Conservation (phyloP, 2,329 filamentous ascomycete genomes). For the Pseudocercospora musae region DNA sequence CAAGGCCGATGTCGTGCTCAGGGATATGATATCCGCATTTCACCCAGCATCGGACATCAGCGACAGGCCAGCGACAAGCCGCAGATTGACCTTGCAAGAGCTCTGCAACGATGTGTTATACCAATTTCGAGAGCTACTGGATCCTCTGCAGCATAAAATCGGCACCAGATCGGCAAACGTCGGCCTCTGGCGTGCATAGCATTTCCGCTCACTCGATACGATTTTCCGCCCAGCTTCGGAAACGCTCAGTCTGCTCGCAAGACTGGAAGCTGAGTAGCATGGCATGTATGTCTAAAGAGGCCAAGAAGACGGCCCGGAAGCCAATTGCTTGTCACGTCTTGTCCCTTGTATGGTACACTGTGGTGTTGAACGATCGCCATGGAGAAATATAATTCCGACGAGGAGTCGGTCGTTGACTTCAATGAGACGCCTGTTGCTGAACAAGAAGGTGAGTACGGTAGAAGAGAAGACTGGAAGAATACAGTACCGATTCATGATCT, state of each 20-base stretch:
- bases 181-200: not conserved
- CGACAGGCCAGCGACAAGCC: not conserved
- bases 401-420: not conserved
- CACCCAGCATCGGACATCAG: not conserved
- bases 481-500: not conserved
- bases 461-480: not conserved
- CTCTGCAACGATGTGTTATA: not conserved
- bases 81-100: not conserved
- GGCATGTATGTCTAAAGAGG: not conserved
- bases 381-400: not conserved
- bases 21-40: not conserved
- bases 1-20: slow-evolving; percentile 19
- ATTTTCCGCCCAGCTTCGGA: not conserved
- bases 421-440: not conserved
- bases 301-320: not conserved
- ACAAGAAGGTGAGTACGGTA: not conserved
- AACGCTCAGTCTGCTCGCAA: not conserved
- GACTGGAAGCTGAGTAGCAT: not conserved
- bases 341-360: not conserved
- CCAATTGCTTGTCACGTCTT: not conserved
- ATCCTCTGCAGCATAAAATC: not conserved
- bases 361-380: not conserved
- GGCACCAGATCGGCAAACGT: not conserved
- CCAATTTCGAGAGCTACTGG: not conserved
- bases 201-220: not conserved